Evolutionary conservation across 2,329 filamentous ascomycete species (phyloP).

Genomic region (Diaporthe sp.): DNA sequence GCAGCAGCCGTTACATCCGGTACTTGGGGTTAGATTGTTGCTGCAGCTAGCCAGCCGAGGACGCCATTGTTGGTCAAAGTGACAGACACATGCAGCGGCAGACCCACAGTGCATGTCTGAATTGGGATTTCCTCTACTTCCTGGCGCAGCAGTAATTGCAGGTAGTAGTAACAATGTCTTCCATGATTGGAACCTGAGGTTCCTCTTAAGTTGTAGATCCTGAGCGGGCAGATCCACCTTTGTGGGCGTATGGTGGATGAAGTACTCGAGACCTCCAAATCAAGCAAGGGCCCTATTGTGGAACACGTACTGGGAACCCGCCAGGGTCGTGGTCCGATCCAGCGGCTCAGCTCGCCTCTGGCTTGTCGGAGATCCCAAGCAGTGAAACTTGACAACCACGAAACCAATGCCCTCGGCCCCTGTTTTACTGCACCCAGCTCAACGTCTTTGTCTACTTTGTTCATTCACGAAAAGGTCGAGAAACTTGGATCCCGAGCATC

Average conservation of each 20-base stretch:
- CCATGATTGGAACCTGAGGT: background rate
- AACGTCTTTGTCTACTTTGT: background rate
- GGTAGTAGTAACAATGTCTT: background rate
- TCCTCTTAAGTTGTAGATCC: slow-evolving; percentile 13
- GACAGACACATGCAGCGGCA: background rate
- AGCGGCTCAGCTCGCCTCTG: slow-evolving; percentile 20
- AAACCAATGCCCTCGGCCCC: slow-evolving; percentile 20
- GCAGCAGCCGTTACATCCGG: background rate
- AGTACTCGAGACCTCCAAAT: slow-evolving; percentile 9
- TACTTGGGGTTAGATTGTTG: background rate
- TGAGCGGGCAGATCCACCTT: slow-evolving; percentile 26
- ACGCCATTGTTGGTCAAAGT: background rate
- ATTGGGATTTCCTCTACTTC: background rate
- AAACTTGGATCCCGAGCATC: background rate
- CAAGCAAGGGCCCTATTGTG: too few relatives aligned
- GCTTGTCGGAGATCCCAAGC: slow-evolving; percentile 32
- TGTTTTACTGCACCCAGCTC: slow-evolving; percentile 5
- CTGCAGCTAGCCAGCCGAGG: slow-evolving; percentile 7
- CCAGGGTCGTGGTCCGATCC: slow-evolving; percentile 9
- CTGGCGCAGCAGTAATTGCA: background rate
- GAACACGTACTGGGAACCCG: slow-evolving; percentile 1
- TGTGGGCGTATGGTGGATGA: background rate
- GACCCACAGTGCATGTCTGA: background rate
- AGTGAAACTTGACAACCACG: slow-evolving; percentile 35
- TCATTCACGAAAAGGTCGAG: background rate